A percentile compares a stretch with the other conserved stretches of the same genome.
Evolutionary conservation across 2,329 filamentous ascomycete species (phyloP).

Genomic region (Trichoderma sp.): DNA sequence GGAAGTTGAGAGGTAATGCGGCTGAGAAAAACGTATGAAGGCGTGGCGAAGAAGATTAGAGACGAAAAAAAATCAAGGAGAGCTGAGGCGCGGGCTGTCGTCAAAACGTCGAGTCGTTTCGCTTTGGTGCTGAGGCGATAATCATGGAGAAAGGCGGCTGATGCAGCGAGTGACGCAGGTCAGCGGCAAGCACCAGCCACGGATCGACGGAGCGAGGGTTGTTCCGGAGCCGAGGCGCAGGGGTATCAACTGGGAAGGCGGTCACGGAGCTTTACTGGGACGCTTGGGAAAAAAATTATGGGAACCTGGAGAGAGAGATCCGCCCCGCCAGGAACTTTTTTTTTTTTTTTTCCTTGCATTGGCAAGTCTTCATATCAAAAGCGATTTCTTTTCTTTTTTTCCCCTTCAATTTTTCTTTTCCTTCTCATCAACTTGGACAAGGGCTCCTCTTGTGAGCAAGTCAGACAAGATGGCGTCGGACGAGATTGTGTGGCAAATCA

Average conservation of each 20-base stretch:
- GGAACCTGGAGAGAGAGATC: slow-evolving; percentile 19
- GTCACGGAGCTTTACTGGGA: slow-evolving; percentile 21
- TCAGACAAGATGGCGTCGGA: slow-evolving; percentile 71
- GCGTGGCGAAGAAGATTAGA: neutral
- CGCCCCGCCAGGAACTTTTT: slow-evolving; percentile 23
- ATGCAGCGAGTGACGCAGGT: slow-evolving; percentile 18
- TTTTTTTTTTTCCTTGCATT: slow-evolving; percentile 16
- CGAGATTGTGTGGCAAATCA: slow-evolving; percentile 96
- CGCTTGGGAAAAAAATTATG: slow-evolving; percentile 24
- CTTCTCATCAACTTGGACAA: neutral
- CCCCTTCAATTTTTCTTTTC: neutral
- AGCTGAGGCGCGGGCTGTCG: neutral
- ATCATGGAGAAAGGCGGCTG: slow-evolving; percentile 8
- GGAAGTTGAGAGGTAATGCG: neutral
- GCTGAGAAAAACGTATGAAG: neutral
- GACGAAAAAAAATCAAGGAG: neutral
- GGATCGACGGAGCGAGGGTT: slow-evolving; percentile 6
- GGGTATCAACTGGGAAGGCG: slow-evolving; percentile 23
- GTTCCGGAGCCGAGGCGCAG: slow-evolving; percentile 21
- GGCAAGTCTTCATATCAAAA: slow-evolving; percentile 6
- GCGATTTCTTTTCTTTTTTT: slow-evolving; percentile 3
- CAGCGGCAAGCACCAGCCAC: neutral
- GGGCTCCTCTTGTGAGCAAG: neutral
- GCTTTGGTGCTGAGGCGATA: slow-evolving; percentile 10
- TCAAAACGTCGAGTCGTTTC: neutral